phyloP scores from a whole-genome alignment of 208 protist species.

The Acanthamoeba sp. region DNA sequence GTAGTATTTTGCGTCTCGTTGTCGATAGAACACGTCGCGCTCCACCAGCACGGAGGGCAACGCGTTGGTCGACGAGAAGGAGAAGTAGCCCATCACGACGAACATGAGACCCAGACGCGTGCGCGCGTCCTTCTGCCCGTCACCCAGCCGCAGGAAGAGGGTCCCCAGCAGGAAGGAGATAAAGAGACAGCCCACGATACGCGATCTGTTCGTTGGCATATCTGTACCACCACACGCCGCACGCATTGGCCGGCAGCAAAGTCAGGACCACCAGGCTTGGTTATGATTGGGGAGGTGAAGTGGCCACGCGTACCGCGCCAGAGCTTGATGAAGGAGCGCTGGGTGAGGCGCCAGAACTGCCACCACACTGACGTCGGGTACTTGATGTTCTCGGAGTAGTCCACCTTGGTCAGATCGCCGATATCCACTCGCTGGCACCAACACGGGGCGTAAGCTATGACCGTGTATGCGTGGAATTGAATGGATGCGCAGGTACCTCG shows the following conservation, averaged over 20 bases:
- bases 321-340: conserved; percentile 41
- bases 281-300: neutral
- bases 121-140: neutral
- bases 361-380: conserved; percentile 23
- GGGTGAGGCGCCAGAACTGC: conserved; percentile 39
- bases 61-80: conserved; percentile 12
- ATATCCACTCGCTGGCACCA: neutral
- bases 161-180: conserved; percentile 33
- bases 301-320: neutral
- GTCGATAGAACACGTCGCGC: conserved; percentile 70
- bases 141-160: conserved; percentile 9
- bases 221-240: neutral
- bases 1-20: conserved; percentile 72
- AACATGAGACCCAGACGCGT: conserved; percentile 54
- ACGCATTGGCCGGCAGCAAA: neutral
- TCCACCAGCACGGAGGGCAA: conserved; percentile 20
- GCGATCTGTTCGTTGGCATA: neutral
- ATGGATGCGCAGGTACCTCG: neutral
- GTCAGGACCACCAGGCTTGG: too few species aligned
- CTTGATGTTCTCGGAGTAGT: neutral
- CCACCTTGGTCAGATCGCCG: neutral
- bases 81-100: conserved; percentile 48
- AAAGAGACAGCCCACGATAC: conserved; percentile 23
- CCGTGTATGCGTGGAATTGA: neutral
- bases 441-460: neutral